Base-by-base conservation (phyloP, 2,329 filamentous ascomycete species). In the Neonectria ditissima region DNA sequence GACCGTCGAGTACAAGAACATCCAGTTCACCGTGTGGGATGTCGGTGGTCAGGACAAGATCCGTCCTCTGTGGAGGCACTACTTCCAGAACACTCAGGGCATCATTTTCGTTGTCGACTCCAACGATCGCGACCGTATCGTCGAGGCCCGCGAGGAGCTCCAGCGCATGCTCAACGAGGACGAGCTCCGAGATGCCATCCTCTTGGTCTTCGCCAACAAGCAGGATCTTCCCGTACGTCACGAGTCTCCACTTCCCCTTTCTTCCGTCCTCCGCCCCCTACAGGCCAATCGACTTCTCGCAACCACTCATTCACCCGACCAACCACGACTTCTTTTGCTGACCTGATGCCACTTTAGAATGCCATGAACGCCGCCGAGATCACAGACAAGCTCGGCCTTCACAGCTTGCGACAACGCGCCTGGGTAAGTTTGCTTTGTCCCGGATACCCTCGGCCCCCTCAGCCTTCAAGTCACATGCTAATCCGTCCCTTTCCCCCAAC, bases 1-100 rank as follows among this genome's bases (percentile, higher is more conserved):
- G 89, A 98, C 96, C 60, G 96, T 99, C 82, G 94, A 97, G 82
- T 98, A 98, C 89, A 97, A 97, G 90, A 99, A 99, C 90, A 97
- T 97, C 78, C 94, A 97, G 82, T 99, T 99, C 89, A 98, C 95
- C 82, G 96, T 99, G 81, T 99, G 96, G 96, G 96, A 98, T 87
- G 96, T 99, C 79, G 96, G 96, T 87, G 96, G 96, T 82, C 96
- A 99, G 88, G 96, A 99, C 90, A 98, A 98, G 92, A 99, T 99
- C 81, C 91, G 96, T 82, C 96, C 96, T 80, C 87, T 99, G 79
- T 99, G 96, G 96, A 94, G 96, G 86, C 96, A 98, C 84, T 99
- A 99, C 87, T 99, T 98, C 91, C 94, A 97, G 85, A 97, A 97
- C 85, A 99, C 96, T 74, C 96, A 99, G 85, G 96, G 96, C 81